Percentiles rank a stretch among this genome's conserved stretches.
These are phyloP conservation scores for Tetracladium maxilliforme DNA, from an alignment of 2,329 filamentous ascomycete species.

Conservation along the genomic window DNA sequence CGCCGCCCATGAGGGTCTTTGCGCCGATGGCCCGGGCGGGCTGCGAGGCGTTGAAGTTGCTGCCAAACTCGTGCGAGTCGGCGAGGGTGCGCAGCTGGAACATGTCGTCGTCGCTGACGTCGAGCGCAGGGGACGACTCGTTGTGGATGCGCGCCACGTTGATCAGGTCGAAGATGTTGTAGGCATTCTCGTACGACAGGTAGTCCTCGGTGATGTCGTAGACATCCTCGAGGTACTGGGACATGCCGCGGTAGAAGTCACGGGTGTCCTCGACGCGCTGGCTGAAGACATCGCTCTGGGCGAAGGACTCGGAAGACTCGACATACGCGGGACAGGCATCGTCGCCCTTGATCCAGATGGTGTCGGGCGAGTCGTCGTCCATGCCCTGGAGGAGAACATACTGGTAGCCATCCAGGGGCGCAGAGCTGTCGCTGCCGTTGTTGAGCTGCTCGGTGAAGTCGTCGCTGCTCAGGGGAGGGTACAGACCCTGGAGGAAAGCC, in stretches of 20 bases:
- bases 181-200: slow-evolving; percentile 11
- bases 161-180: slow-evolving; percentile 12
- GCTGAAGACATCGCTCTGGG: slow-evolving; percentile 6
- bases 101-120: slow-evolving; percentile 34
- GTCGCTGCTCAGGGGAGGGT: slow-evolving; percentile 41
- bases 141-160: slow-evolving; percentile 12
- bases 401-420: slow-evolving; percentile 50
- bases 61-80: slow-evolving; percentile 65
- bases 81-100: slow-evolving; percentile 58
- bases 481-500: slow-evolving; percentile 50
- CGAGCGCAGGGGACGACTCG: slow-evolving; percentile 5
- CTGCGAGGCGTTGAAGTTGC: slow-evolving; percentile 70
- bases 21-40: slow-evolving; percentile 29
- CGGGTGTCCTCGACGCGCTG: slow-evolving; percentile 8
- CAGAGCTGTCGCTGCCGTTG: slow-evolving; percentile 34
- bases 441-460: slow-evolving; percentile 30
- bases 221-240: slow-evolving; percentile 8
- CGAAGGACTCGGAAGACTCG: slow-evolving; percentile 5
- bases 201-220: slow-evolving; percentile 5
- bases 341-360: slow-evolving; percentile 14
- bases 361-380: slow-evolving; percentile 8
- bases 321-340: slow-evolving; percentile 9
- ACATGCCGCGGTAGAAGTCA: slow-evolving; percentile 11
- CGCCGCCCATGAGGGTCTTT: slow-evolving; percentile 8
- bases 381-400: slow-evolving; percentile 42